Conservation (phyloP, 768 basidiomycete species). For the Cyclocybe cylindracea region DNA sequence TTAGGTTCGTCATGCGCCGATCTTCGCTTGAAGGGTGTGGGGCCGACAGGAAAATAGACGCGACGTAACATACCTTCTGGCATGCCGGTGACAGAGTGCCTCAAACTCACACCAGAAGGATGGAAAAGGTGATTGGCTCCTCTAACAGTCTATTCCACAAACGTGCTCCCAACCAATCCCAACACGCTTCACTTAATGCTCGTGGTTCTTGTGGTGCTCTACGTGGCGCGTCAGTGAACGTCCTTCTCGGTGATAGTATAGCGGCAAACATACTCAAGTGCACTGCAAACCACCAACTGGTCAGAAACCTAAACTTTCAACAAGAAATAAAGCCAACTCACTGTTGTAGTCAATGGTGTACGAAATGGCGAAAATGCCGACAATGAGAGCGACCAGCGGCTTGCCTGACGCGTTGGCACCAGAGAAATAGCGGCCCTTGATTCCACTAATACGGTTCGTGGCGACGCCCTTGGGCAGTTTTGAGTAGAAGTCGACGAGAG, state of each 20-base stretch:
- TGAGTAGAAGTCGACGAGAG: conserved; percentile 94
- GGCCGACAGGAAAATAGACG: too few relatives aligned
- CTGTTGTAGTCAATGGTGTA: conserved; percentile 92
- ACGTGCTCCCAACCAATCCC: not conserved
- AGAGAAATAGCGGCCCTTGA: conserved; percentile 82
- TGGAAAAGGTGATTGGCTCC: conserved; percentile 8
- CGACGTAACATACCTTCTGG: too few relatives aligned
- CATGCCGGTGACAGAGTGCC: too few relatives aligned
- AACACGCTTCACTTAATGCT: conserved; percentile 50
- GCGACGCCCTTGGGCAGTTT: conserved; percentile 91
- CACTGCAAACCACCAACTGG: conserved; percentile 45
- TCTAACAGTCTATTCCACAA: conserved; percentile 21
- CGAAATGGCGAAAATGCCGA: conserved; percentile 71
- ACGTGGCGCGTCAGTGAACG: conserved; percentile 21
- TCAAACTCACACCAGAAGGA: too few relatives aligned
- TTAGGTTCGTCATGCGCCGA: too few relatives aligned
- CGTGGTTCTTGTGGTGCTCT: conserved; percentile 92
- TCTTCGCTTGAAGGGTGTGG: too few relatives aligned
- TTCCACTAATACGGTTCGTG: conserved; percentile 58
- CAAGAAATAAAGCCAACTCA: conserved; percentile 41
- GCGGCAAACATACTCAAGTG: conserved; percentile 68
- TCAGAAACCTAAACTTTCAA: too few relatives aligned
- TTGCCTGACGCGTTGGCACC: conserved; percentile 83
- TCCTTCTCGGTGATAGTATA: not conserved
- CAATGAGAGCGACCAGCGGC: conserved; percentile 64